Evolutionary conservation across 1,139 yeast genomes (phyloP).

Genomic region (Zygoascus sp.): DNA sequence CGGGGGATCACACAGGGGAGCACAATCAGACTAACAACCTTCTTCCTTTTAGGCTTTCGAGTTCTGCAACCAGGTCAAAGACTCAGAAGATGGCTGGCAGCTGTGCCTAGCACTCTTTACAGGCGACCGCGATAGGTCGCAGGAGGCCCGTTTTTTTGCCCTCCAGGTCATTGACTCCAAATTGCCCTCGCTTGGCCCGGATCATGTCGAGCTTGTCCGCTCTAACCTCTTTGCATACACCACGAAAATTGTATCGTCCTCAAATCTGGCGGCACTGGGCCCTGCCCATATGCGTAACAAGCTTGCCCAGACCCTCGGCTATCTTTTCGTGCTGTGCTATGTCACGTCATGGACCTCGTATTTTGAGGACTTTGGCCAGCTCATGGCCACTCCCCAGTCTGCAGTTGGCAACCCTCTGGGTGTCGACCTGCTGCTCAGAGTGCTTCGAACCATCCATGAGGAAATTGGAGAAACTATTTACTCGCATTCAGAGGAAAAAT

Average conservation of each 20-base stretch:
- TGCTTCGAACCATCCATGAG: slow-evolving; percentile 70
- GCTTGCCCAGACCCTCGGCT: slow-evolving; percentile 67
- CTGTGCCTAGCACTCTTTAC: slow-evolving; percentile 63
- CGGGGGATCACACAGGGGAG: no score
- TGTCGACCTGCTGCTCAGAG: slow-evolving; percentile 72
- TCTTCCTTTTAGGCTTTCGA: slow-evolving; percentile 55
- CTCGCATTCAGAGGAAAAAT: slow-evolving; percentile 53
- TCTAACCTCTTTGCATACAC: slow-evolving; percentile 45
- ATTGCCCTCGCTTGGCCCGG: slow-evolving; percentile 46
- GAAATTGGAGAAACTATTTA: slow-evolving; percentile 93
- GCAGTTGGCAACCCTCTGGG: slow-evolving; percentile 45
- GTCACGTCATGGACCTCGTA: slow-evolving; percentile 59
- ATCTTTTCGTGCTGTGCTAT: slow-evolving; percentile 65
- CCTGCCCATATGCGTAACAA: slow-evolving; percentile 72
- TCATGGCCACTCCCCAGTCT: slow-evolving; percentile 26
- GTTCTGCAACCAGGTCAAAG: slow-evolving; percentile 69
- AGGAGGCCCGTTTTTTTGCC: slow-evolving; percentile 59
- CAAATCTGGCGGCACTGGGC: slow-evolving; percentile 34
- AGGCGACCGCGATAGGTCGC: slow-evolving; percentile 36
- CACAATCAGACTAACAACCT: slow-evolving; percentile 6
- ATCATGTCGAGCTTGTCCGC: slow-evolving; percentile 47
- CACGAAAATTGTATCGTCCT: slow-evolving; percentile 16
- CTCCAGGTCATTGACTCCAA: slow-evolving; percentile 75
- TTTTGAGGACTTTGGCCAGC: slow-evolving; percentile 56
- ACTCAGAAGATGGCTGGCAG: slow-evolving; percentile 75